Evolutionary conservation across 2,329 filamentous ascomycete genomes (phyloP).

Genomic region (Bertia moriformis): DNA sequence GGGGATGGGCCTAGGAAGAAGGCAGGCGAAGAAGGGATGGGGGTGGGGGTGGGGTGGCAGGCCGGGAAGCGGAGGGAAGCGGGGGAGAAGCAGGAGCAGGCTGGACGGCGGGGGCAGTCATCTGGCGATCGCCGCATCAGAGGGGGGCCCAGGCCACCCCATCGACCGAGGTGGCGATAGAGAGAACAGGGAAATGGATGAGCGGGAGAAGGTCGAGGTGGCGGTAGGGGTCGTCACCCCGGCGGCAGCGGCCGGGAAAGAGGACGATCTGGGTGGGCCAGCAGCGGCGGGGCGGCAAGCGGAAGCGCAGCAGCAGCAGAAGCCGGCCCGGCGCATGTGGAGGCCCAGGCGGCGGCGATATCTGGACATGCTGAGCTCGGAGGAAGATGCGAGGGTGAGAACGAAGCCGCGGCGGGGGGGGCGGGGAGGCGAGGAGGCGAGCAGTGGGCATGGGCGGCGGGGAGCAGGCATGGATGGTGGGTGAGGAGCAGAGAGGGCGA

Average conservation of each 20-base stretch:
- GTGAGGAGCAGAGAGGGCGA: no score
- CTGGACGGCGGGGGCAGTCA: neutral
- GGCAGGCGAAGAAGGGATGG: neutral
- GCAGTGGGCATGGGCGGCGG: no score
- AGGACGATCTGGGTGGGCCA: no score
- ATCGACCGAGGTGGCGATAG: neutral
- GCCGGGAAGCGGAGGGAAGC: neutral
- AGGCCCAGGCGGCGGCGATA: neutral
- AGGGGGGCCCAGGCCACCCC: no score
- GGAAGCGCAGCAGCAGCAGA: neutral
- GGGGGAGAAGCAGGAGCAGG: neutral
- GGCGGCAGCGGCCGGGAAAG: no score
- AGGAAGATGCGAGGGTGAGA: no score
- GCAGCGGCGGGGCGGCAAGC: no score
- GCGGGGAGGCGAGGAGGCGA: no score
- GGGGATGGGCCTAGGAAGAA: neutral
- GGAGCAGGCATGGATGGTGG: no score
- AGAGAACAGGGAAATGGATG: neutral
- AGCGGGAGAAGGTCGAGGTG: neutral
- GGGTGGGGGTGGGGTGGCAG: neutral
- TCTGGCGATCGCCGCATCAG: neutral
- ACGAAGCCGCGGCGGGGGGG: no score
- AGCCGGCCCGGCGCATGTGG: neutral
- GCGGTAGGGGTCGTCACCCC: no score
- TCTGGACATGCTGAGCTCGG: neutral